These are phyloP conservation scores for Apophysomyces trapeziformis DNA, from an alignment of 371 early-diverging fungal species.

Conservation along the genomic window DNA sequence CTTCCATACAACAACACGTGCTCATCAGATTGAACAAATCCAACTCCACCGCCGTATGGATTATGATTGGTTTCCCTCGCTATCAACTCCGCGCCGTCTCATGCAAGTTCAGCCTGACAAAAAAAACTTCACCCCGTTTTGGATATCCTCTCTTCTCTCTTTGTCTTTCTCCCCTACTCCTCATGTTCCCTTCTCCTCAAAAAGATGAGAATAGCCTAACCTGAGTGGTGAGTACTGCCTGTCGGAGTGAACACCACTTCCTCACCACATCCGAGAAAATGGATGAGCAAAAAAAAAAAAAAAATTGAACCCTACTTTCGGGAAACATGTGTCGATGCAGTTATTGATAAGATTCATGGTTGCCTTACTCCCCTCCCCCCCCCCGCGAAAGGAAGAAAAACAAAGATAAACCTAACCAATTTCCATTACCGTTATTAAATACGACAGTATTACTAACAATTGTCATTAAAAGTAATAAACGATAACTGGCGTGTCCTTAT, in stretches of 20 bases:
- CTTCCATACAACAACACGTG: conserved; percentile 14
- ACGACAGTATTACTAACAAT: not conserved
- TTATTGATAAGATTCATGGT: too few relatives aligned
- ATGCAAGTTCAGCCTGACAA: conserved; percentile 11
- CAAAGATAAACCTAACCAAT: not conserved
- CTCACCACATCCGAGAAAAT: too few relatives aligned
- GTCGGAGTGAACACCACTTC: too few relatives aligned
- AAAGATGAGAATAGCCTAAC: too few relatives aligned
- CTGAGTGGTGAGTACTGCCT: too few relatives aligned
- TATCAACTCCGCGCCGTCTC: conserved; percentile 6
- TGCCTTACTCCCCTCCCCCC: too few relatives aligned
- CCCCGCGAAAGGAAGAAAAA: not conserved
- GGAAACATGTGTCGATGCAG: too few relatives aligned
- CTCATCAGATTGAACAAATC: conserved; percentile 13
- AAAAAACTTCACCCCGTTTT: not conserved
- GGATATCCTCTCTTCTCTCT: not conserved
- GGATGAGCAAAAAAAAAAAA: too few relatives aligned
- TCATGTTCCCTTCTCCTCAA: too few relatives aligned
- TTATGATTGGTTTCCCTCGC: not conserved
- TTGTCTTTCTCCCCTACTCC: not conserved
- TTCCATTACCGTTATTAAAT: not conserved
- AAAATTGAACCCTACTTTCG: too few relatives aligned
- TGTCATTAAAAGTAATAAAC: not conserved
- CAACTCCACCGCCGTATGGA: conserved; percentile 10
- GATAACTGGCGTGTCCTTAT: not conserved